Percentiles rank a stretch among this genome's conserved stretches.
Evolutionary conservation across 1,139 yeast genomes (phyloP).

Genomic region (Zygoascus meyerae): DNA sequence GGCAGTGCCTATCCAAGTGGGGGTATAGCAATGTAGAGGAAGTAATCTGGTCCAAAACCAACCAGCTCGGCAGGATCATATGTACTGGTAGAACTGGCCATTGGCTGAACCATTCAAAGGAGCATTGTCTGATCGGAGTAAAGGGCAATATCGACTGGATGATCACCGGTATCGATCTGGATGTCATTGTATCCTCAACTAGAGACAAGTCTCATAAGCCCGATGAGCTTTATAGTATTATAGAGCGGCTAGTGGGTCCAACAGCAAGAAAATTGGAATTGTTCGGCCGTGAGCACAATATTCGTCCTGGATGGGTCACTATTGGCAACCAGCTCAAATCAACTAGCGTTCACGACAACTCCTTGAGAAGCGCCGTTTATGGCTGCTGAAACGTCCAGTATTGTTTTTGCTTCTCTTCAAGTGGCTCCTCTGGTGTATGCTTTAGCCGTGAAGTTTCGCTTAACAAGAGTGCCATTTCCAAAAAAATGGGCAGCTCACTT

Average conservation of each 20-base stretch:
- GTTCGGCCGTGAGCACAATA: slow-evolving; percentile 81
- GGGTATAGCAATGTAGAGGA: slow-evolving; percentile 77
- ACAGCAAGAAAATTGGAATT: slow-evolving; percentile 76
- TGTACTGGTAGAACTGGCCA: slow-evolving; percentile 96
- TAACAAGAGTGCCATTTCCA: too few relatives aligned
- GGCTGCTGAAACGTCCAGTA: too few relatives aligned
- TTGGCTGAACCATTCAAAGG: slow-evolving; percentile 94
- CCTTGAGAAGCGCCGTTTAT: too few relatives aligned
- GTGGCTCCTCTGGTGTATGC: too few relatives aligned
- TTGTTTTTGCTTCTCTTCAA: too few relatives aligned
- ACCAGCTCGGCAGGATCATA: slow-evolving; percentile 79
- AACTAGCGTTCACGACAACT: too few relatives aligned
- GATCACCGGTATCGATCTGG: slow-evolving; percentile 58
- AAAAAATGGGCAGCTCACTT: too few relatives aligned
- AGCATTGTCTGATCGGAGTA: slow-evolving; percentile 76
- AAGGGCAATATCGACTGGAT: slow-evolving; percentile 82
- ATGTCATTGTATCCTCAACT: slow-evolving; percentile 73
- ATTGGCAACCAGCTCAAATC: slow-evolving; percentile 67
- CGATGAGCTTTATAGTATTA: slow-evolving; percentile 78
- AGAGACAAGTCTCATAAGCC: slow-evolving; percentile 90
- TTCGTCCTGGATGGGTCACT: slow-evolving; percentile 83
- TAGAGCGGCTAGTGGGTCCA: slow-evolving; percentile 74
- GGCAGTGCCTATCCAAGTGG: slow-evolving; percentile 71
- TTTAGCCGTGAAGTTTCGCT: too few relatives aligned
- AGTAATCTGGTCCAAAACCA: slow-evolving; percentile 83